phyloP scores from a whole-genome alignment of 1,284 basidiomycete genomes.

The Fistulina hepatica region DNA sequence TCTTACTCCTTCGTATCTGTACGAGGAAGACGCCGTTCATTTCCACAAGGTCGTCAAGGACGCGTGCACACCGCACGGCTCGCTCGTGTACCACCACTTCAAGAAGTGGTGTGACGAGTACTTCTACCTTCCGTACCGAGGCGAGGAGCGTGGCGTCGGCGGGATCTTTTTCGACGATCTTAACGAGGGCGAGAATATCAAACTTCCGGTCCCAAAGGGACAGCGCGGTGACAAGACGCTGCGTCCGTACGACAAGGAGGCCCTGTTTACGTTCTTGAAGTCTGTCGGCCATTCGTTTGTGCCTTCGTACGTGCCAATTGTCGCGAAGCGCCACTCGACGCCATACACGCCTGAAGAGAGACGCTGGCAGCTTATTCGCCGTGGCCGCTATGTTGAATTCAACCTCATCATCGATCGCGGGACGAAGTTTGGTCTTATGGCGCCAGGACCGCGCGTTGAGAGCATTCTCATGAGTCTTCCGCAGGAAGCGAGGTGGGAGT shows the following conservation, averaged over 20 bases:
- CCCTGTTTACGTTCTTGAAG: conserved; percentile 70
- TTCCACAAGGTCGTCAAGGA: conserved; percentile 78
- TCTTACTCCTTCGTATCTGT: conserved; percentile 90
- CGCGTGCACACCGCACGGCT: conserved; percentile 69
- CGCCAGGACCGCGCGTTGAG: conserved; percentile 86
- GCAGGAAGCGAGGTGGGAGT: conserved; percentile 89
- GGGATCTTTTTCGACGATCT: conserved; percentile 97
- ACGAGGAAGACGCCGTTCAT: conserved; percentile 76
- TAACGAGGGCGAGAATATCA: conserved; percentile 44
- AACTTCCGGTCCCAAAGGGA: conserved; percentile 25
- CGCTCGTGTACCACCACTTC: conserved; percentile 67
- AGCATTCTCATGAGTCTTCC: conserved; percentile 91
- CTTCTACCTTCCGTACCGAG: conserved; percentile 90
- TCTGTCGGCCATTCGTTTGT: conserved; percentile 69
- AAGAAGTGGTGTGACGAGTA: conserved; percentile 98
- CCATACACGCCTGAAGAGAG: conserved; percentile 57
- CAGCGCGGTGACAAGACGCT: conserved; percentile 29
- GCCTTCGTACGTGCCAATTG: conserved; percentile 83
- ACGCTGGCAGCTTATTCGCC: conserved; percentile 82
- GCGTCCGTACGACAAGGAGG: conserved; percentile 45
- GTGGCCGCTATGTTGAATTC: conserved; percentile 92
- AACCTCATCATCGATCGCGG: conserved; percentile 85
- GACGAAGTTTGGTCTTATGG: conserved; percentile 82
- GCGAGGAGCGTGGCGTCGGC: conserved; percentile 83
- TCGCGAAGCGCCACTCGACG: conserved; percentile 44